These are phyloP conservation scores for Lipomyces kockii DNA, from an alignment of 805 yeast genomes.

Conservation along the genomic window DNA sequence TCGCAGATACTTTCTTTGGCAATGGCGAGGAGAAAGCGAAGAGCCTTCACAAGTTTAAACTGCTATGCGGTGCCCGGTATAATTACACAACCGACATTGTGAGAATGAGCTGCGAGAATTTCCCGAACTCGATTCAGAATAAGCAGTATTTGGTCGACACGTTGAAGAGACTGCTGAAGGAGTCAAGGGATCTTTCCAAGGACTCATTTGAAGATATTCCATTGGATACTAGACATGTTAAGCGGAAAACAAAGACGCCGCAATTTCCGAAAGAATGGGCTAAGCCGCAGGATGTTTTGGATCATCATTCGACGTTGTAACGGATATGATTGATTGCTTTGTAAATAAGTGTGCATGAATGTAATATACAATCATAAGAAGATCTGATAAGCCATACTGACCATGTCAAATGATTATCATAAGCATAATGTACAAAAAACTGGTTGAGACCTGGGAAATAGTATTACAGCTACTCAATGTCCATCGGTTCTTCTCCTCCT, in stretches of 20 bases:
- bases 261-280: slow-evolving; percentile 82
- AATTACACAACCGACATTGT: slow-evolving; percentile 63
- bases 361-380: not conserved
- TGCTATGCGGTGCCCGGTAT: slow-evolving; percentile 79
- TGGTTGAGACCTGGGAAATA: not conserved
- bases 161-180: slow-evolving; percentile 63
- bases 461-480: slow-evolving; percentile 2
- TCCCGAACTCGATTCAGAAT: slow-evolving; percentile 82
- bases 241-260: slow-evolving; percentile 50
- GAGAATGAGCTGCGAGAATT: slow-evolving; percentile 67
- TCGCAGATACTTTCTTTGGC: slow-evolving; percentile 51
- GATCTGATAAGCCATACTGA: not conserved
- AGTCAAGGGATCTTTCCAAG: slow-evolving; percentile 61
- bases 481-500: slow-evolving; percentile 6
- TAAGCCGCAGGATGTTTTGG: slow-evolving; percentile 62
- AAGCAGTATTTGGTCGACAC: slow-evolving; percentile 71
- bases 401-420: not conserved
- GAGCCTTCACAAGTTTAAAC: slow-evolving; percentile 73
- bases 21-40: slow-evolving; percentile 28
- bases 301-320: not conserved
- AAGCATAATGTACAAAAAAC: not conserved
- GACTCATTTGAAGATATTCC: slow-evolving; percentile 80
- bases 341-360: not conserved
- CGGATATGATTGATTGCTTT: not conserved
- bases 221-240: slow-evolving; percentile 72